Evolutionary conservation across 108 stramenopile species (phyloP).

Genomic region (Skeletonema potamos): DNA sequence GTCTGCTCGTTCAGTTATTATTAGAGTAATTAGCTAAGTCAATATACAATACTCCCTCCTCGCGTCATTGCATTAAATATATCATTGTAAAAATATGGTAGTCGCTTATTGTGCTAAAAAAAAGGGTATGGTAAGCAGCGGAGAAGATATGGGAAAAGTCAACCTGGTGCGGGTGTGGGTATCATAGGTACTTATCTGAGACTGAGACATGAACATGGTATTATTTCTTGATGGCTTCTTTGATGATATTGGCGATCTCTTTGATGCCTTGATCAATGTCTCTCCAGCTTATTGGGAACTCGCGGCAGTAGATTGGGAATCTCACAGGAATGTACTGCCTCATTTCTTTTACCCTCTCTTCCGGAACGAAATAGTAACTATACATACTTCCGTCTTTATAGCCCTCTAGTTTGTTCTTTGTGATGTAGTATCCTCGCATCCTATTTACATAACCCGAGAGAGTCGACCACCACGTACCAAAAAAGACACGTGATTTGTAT

Average conservation of each 20-base stretch:
- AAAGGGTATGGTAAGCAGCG: too few species aligned
- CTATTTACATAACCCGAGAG: conserved; percentile 58
- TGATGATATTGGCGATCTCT: conserved; percentile 7
- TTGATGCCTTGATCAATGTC: conserved; percentile 79
- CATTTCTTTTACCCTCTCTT: conserved; percentile 41
- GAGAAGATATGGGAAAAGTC: too few species aligned
- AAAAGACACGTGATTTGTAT: conserved; percentile 44
- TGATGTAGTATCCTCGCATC: conserved; percentile 57
- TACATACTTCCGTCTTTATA: conserved; percentile 56
- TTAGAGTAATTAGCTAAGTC: too few species aligned
- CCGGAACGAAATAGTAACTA: conserved; percentile 52
- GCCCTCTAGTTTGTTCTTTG: conserved; percentile 50
- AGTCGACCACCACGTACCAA: conserved; percentile 57
- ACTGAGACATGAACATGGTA: too few species aligned
- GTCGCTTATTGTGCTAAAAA: too few species aligned
- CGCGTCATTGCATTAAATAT: too few species aligned
- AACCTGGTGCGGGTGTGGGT: too few species aligned
- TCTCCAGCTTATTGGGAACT: conserved; percentile 81
- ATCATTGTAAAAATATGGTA: too few species aligned
- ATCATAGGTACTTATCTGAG: too few species aligned
- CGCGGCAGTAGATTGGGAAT: conserved; percentile 59
- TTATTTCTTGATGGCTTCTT: background rate
- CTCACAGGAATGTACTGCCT: conserved; percentile 44
- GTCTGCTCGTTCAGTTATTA: too few species aligned
- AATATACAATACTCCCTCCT: too few species aligned